These are phyloP conservation scores for Thermomyces lanuginosus DNA, from an alignment of 2,329 filamentous ascomycete genomes.

Conservation along the genomic window DNA sequence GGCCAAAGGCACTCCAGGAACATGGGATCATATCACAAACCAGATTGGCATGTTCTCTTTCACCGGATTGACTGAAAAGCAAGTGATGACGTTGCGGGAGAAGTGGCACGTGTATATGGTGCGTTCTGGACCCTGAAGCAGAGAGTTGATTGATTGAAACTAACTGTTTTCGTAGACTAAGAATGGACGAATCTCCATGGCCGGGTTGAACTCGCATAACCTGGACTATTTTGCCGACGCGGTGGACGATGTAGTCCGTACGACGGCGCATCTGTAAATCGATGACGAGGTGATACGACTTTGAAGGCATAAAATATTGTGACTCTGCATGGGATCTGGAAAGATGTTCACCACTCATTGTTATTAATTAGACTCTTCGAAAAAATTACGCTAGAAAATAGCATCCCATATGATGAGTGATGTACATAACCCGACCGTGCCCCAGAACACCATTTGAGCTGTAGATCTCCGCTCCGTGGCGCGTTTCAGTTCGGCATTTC, in stretches of 20 bases:
- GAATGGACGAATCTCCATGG: slow-evolving; percentile 97
- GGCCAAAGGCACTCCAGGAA: slow-evolving; percentile 67
- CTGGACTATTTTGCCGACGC: slow-evolving; percentile 86
- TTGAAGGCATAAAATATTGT: too few relatives aligned
- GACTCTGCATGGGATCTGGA: too few relatives aligned
- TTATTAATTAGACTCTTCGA: slow-evolving; percentile 1
- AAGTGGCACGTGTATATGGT: slow-evolving; percentile 38
- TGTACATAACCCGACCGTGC: slow-evolving; percentile 57
- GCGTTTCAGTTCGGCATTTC: slow-evolving; percentile 80
- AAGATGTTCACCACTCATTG: neutral
- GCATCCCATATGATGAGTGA: slow-evolving; percentile 67
- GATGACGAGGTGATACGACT: too few relatives aligned
- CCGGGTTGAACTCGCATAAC: slow-evolving; percentile 83
- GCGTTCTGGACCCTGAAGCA: slow-evolving; percentile 6
- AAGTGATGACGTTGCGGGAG: slow-evolving; percentile 31
- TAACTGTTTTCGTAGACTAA: slow-evolving; percentile 43
- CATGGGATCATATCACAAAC: slow-evolving; percentile 93
- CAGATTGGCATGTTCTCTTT: slow-evolving; percentile 99
- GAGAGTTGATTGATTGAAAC: slow-evolving; percentile 1
- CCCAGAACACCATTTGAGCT: slow-evolving; percentile 64
- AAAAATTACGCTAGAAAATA: slow-evolving; percentile 31
- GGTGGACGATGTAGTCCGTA: slow-evolving; percentile 61
- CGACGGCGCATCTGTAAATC: too few relatives aligned
- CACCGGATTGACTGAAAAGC: slow-evolving; percentile 34
- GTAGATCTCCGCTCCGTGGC: slow-evolving; percentile 57